These are phyloP conservation scores for Tulasnella sp. DNA, from an alignment of 768 basidiomycete species.

Conservation along the genomic window DNA sequence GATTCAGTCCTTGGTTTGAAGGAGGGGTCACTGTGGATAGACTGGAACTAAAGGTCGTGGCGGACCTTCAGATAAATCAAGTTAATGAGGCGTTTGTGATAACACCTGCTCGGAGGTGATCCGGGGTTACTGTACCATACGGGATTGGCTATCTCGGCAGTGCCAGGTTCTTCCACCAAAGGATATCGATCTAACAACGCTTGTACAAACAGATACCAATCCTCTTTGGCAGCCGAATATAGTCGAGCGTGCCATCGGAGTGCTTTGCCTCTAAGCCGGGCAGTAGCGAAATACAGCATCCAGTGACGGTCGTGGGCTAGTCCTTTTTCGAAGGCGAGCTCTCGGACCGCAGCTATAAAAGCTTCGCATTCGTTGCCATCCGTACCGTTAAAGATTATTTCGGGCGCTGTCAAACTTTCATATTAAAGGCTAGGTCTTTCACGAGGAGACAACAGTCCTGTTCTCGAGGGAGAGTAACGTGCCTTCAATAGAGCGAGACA, in stretches of 20 bases:
- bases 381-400: neutral
- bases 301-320: neutral
- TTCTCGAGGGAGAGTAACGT: too few species aligned
- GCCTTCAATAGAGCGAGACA: too few species aligned
- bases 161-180: neutral
- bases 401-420: too few species aligned
- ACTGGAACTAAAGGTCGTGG: neutral
- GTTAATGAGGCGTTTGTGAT: neutral
- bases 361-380: neutral
- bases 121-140: too few species aligned
- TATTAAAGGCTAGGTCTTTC: too few species aligned
- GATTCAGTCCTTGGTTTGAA: neutral
- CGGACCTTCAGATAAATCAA: neutral
- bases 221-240: neutral
- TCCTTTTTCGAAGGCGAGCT: neutral
- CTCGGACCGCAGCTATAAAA: neutral
- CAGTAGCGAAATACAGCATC: neutral
- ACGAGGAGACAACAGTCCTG: too few species aligned
- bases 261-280: neutral
- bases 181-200: neutral
- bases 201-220: neutral
- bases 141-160: neutral
- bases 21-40: neutral
- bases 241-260: neutral
- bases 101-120: too few species aligned